Base-by-base conservation (phyloP, 257 asterid genomes). In the Nicotiana undulata region DNA sequence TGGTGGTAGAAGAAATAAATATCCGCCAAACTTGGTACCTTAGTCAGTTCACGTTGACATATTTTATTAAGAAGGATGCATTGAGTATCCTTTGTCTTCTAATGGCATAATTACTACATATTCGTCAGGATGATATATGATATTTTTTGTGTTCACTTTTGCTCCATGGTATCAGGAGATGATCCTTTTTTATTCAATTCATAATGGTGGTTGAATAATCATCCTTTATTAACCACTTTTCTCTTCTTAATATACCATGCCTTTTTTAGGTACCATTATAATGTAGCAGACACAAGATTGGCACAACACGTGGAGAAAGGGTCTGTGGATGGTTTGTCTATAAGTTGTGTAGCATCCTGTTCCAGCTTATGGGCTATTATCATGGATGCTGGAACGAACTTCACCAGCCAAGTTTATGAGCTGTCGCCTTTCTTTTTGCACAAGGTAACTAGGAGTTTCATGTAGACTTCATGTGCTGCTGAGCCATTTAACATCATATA, bases 311-410 rank as follows among this genome's bases (percentile, higher is more conserved):
- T 88, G 29, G 88, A 86, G 76, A 84, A 80, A 76, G 90, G 90
- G n/a, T 75, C 65, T 79, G 88, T 74, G 59, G 90, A 86, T 88
- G 82, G 88, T 81, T 59, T 88, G 72, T 82, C 68, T 75, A 88
- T 88, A 53, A 88, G 90, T 60, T 84, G 85, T 72, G 90, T 88
- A 77, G 77, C 90, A n/a, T 88, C 90, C n/a, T 88, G 89, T 78
- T 70, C 89, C 79, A 86, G 85, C 83, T 75, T 88, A 56, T 88
- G 90, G 90, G 90, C 90, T 77, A 63, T 88, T 16, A 86, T 88
- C 34, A 88, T 88, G 90, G 90, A 88, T 76, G 90, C 89, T 15
- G 90, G 90, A 66, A 88, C 90, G 55, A 77, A 63, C 80, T 88
- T 88, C 64, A 22, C 85, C 28, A 82, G 65, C 58, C 90, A 88